Base-by-base conservation (phyloP, 2,329 filamentous ascomycete species). In the Zasmidium cellare region DNA sequence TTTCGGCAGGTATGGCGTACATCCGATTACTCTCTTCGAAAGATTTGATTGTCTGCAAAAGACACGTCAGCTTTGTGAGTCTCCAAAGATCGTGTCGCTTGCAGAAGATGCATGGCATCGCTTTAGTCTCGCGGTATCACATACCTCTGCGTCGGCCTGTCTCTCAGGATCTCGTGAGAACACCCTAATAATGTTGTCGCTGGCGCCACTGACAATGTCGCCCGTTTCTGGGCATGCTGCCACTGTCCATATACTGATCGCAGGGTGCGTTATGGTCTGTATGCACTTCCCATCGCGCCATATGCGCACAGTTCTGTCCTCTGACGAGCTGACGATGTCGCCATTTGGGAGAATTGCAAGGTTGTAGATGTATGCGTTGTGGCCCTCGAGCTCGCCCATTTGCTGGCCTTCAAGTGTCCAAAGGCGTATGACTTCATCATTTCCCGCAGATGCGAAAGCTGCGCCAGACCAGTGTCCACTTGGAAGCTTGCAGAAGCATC, bases 201-300 rank as follows among this genome's bases (percentile, higher is more conserved):
- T 99, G 24, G 93, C 88, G 28, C 93, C 94, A 2, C 90, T 90
- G n/a, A 91, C 91, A 60, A 99, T 93, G 68, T 99, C 96, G 20
- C 94, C 93, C 49, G 85, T 96, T 61, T 91, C 86, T 0, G 82
- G 71, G 69, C 90, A 94, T 11, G 85, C 89, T n/a, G 92, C 90
- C 18, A 99, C 91, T 14, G 86, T 82, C 94, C 94, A 99, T 3
- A 99, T 92, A 0, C 93, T 97, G 55, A 97, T 96, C 9, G 94
- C 94, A 11, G 94, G 94, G 69, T 97, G 92, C 1, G 93, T 97
- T 63, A 99, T 97, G 41, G 93, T 97, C 75, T 99, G 94, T 47
- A 96, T 77, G 72, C 93, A 97, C 56, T 92, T 82, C 14, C 80
- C 84, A 46, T 88, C 90, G 65, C 84, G 87, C 94, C 96, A 99